Evolutionary conservation across 331 rosid species (phyloP).

Genomic region (Malus hybrid): DNA sequence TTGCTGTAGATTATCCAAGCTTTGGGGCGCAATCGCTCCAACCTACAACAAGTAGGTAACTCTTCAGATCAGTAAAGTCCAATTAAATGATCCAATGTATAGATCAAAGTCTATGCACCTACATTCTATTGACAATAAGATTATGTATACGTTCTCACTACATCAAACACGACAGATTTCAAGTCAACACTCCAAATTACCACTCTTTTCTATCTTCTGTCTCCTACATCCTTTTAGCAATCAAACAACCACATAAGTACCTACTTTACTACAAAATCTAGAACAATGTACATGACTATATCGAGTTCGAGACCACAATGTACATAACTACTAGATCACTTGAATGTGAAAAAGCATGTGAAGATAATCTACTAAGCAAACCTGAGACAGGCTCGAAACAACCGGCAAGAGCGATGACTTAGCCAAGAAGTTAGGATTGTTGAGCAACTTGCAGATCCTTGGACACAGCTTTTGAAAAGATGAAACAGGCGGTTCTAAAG

Average conservation of each 20-base stretch:
- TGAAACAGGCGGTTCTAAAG: constrained; percentile 39
- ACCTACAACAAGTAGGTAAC: constrained; percentile 45
- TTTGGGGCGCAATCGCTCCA: constrained; percentile 81
- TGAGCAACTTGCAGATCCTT: constrained; percentile 82
- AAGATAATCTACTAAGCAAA: constrained; percentile 10
- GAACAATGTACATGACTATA: neutral
- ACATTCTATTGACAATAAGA: neutral
- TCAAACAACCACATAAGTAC: neutral
- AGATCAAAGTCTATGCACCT: neutral
- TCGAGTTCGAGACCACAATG: neutral
- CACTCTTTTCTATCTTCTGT: neutral
- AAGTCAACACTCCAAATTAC: neutral
- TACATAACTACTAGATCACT: neutral
- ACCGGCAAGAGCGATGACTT: constrained; percentile 77
- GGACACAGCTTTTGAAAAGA: constrained; percentile 91
- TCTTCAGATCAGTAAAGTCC: neutral
- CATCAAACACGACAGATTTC: neutral
- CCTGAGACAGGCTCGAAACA: constrained; percentile 83
- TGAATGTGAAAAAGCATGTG: neutral
- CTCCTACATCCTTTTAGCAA: neutral
- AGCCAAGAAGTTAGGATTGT: constrained; percentile 71
- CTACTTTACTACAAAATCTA: neutral
- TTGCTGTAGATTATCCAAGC: constrained; percentile 67
- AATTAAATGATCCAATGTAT: neutral
- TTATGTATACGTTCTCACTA: neutral